Percentiles rank a stretch among this genome's conserved stretches.
Evolutionary conservation across 345 rosid species (phyloP).

Genomic region (Acer campestre): DNA sequence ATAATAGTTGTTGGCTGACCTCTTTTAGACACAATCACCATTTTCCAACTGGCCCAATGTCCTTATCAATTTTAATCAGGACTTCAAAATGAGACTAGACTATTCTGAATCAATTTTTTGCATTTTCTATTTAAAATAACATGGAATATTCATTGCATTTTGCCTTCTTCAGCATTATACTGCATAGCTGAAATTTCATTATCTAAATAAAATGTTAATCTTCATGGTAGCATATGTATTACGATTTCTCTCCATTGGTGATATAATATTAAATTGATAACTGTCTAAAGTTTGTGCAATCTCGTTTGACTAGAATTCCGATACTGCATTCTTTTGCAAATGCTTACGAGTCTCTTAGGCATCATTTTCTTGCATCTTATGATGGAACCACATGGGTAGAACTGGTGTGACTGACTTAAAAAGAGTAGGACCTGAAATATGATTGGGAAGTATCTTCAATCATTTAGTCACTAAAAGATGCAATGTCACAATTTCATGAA

Average conservation of each 20-base stretch:
- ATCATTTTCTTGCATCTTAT: neutral
- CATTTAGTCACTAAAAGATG: conserved; percentile 5
- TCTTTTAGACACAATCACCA: neutral
- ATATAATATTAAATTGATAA: neutral
- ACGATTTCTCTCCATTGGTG: neutral
- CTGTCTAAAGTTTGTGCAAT: neutral
- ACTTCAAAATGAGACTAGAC: neutral
- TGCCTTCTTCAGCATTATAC: neutral
- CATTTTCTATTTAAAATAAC: conserved; percentile 3
- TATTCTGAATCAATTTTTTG: neutral
- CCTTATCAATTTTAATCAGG: neutral
- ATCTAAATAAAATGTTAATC: too few species aligned
- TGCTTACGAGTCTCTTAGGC: neutral
- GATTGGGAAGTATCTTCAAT: neutral
- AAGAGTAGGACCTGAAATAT: neutral
- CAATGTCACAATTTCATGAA: neutral
- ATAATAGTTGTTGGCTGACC: neutral
- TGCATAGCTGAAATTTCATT: neutral
- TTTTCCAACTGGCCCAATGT: neutral
- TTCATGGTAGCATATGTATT: neutral
- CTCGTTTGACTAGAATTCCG: neutral
- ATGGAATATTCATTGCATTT: neutral
- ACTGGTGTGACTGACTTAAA: neutral
- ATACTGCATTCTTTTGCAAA: neutral
- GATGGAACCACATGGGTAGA: neutral